phyloP scores from a whole-genome alignment of 2,329 filamentous ascomycete species.

The Exophiala alcalophila region DNA sequence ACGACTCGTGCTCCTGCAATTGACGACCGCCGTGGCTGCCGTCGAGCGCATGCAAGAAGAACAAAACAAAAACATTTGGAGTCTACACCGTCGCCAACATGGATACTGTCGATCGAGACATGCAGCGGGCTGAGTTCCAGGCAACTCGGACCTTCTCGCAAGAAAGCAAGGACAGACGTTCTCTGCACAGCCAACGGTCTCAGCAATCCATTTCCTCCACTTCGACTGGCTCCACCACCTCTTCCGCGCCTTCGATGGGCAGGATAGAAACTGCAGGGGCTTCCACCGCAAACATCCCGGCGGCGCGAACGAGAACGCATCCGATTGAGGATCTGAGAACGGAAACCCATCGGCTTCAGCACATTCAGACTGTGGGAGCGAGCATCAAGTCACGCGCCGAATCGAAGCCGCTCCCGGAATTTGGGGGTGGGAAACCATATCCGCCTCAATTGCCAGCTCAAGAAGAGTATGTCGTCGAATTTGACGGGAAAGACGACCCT shows the following conservation, averaged over 20 bases:
- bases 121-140: slow-evolving; percentile 39
- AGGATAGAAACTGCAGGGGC: slow-evolving; percentile 27
- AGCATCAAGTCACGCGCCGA: slow-evolving; percentile 32
- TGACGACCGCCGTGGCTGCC: too few relatives aligned
- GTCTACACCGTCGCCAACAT: slow-evolving; percentile 29
- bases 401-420: slow-evolving; percentile 39
- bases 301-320: slow-evolving; percentile 27
- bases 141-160: slow-evolving; percentile 29
- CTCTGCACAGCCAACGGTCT: slow-evolving; percentile 22
- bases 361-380: slow-evolving; percentile 43
- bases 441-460: slow-evolving; percentile 55
- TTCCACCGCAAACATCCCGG: slow-evolving; percentile 14
- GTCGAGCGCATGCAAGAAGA: not conserved
- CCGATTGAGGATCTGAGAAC: slow-evolving; percentile 30
- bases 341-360: slow-evolving; percentile 36
- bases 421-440: slow-evolving; percentile 56
- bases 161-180: slow-evolving; percentile 24
- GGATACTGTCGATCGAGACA: slow-evolving; percentile 38
- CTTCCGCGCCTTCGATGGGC: slow-evolving; percentile 25
- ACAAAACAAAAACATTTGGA: not conserved
- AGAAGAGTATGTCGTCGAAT: slow-evolving; percentile 65
- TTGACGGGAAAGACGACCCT: slow-evolving; percentile 78
- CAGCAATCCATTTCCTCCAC: slow-evolving; percentile 24
- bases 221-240: slow-evolving; percentile 30
- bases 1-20: too few relatives aligned